Percentiles rank a stretch among this genome's conserved stretches.
Evolutionary conservation across 768 basidiomycete genomes (phyloP).

Genomic region (Gloeophyllum trabeum): DNA sequence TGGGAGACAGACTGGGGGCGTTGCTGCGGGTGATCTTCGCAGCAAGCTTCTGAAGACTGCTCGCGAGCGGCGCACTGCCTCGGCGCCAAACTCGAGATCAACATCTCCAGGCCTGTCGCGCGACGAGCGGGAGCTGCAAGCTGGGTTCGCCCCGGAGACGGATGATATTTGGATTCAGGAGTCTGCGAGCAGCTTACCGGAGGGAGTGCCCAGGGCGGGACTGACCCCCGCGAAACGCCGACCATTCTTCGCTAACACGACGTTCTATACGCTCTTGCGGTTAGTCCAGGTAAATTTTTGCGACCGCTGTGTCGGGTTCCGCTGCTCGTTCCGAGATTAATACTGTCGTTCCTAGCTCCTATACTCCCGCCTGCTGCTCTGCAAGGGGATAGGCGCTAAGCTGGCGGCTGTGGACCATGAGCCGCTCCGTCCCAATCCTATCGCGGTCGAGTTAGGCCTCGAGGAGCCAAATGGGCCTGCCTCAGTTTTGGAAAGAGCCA

Average conservation of each 20-base stretch:
- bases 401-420: constrained; percentile 59
- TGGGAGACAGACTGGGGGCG: constrained; percentile 25
- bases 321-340: constrained; percentile 1
- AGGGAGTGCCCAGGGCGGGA: constrained; percentile 10
- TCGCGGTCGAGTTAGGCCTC: constrained; percentile 75
- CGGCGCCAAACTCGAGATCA: constrained; percentile 14
- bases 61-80: constrained; percentile 34
- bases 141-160: constrained; percentile 1
- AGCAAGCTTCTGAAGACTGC: constrained; percentile 73
- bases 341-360: constrained; percentile 47
- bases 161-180: constrained; percentile 57
- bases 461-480: constrained; percentile 75
- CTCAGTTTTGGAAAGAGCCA: constrained; percentile 54
- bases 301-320: constrained; percentile 4
- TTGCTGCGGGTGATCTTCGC: constrained; percentile 58
- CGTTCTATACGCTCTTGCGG: constrained; percentile 84
- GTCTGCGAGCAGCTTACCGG: constrained; percentile 12
- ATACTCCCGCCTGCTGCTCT: constrained; percentile 77
- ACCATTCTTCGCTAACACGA: constrained; percentile 85
- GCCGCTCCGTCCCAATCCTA: constrained; percentile 61
- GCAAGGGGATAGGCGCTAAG: constrained; percentile 71
- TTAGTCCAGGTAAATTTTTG: constrained; percentile 64
- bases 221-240: constrained; percentile 22
- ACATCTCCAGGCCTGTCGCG: constrained; percentile 18
- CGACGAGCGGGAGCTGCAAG: not conserved